Evolutionary conservation across 2,329 filamentous ascomycete species (phyloP).

Genomic region (Paradendryphiella salina): DNA sequence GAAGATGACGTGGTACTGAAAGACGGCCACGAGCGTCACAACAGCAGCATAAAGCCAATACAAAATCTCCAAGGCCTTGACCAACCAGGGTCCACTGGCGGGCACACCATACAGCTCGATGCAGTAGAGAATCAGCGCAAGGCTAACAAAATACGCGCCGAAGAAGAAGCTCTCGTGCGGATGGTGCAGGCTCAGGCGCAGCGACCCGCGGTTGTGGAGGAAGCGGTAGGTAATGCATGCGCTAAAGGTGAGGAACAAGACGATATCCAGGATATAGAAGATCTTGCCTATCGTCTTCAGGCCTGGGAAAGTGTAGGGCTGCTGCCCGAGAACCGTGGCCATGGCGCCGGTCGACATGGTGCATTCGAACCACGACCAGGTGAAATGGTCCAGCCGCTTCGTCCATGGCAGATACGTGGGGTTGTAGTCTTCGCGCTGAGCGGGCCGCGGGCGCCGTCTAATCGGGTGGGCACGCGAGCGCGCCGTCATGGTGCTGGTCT

Average conservation of each 20-base stretch:
- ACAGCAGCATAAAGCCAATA: constrained; percentile 71
- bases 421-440: constrained; percentile 12
- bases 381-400: constrained; percentile 30
- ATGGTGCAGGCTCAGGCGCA: constrained; percentile 60
- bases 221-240: constrained; percentile 63
- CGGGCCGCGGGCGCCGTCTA: constrained; percentile 8
- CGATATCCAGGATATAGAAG: constrained; percentile 68
- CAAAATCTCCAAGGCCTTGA: constrained; percentile 61
- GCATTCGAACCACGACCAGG: constrained; percentile 69
- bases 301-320: constrained; percentile 62
- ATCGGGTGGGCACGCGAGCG: constrained; percentile 6
- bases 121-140: constrained; percentile 51
- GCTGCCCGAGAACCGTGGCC: constrained; percentile 64
- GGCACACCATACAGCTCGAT: constrained; percentile 65
- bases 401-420: constrained; percentile 19
- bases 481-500: constrained; percentile 10
- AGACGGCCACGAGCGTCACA: constrained; percentile 62
- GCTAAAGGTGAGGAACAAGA: constrained; percentile 63
- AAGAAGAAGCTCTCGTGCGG: constrained; percentile 72
- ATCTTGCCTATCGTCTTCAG: constrained; percentile 64
- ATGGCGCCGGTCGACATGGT: constrained; percentile 76
- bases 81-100: constrained; percentile 57
- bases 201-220: constrained; percentile 57
- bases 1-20: constrained; percentile 98
- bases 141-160: constrained; percentile 67